Conservation (phyloP, 2,329 filamentous ascomycete species). For the Trichoderma harzianum region DNA sequence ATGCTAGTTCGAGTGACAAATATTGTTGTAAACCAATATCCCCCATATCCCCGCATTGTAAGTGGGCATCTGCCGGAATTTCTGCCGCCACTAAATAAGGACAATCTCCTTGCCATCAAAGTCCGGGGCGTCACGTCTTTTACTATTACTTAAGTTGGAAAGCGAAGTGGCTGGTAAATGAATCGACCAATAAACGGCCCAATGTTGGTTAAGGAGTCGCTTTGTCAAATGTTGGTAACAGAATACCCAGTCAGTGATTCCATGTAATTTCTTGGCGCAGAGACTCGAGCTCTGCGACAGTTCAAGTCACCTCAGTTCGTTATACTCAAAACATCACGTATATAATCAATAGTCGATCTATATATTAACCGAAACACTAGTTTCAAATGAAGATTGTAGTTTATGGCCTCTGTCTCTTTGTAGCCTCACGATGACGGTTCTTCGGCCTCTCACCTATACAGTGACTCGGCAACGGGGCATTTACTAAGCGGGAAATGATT, state of each 20-base stretch:
- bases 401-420: neutral
- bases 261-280: neutral
- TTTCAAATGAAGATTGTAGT: neutral
- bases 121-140: neutral
- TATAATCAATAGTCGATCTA: neutral
- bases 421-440: neutral
- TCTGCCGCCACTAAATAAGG: neutral
- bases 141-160: neutral
- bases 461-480: neutral
- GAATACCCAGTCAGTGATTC: neutral
- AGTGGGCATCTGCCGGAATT: neutral
- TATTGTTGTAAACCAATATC: neutral
- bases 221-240: neutral
- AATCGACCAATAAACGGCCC: neutral
- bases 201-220: neutral
- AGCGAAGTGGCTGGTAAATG: neutral
- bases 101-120: neutral
- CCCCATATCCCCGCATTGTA: neutral
- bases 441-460: neutral
- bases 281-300: neutral
- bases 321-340: neutral
- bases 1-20: neutral
- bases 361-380: neutral
- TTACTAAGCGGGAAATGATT: neutral
- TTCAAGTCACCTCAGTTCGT: neutral